Evolutionary conservation across 164 flowering plant species (phyloP).

Genomic region (Dillenia turbinata): DNA sequence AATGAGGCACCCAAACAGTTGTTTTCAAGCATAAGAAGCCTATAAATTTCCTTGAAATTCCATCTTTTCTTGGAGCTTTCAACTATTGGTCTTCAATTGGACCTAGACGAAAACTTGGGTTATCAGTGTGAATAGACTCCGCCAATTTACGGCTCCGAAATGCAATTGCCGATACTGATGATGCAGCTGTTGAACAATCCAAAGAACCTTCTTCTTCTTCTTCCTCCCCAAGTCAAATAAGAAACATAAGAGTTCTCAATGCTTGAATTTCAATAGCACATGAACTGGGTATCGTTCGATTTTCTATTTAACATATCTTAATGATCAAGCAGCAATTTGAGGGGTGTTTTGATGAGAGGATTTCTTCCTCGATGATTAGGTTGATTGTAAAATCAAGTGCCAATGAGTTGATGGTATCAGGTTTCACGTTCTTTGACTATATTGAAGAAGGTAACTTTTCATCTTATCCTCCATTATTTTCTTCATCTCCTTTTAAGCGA

Average conservation of each 20-base stretch:
- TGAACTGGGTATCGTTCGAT: too few species aligned
- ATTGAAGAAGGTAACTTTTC: slow-evolving; percentile 71
- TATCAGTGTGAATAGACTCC: too few species aligned
- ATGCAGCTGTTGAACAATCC: slow-evolving; percentile 11
- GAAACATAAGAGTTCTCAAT: too few species aligned
- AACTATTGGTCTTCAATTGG: too few species aligned
- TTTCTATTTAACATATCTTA: too few species aligned
- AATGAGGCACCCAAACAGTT: too few species aligned
- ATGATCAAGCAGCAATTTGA: slow-evolving; percentile 73
- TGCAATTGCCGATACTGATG: slow-evolving; percentile 8
- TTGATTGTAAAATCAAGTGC: slow-evolving; percentile 69
- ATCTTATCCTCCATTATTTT: not conserved
- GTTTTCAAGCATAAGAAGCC: too few species aligned
- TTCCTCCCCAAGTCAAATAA: not conserved
- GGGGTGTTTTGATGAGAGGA: slow-evolving; percentile 82
- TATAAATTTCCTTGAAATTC: too few species aligned
- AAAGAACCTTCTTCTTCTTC: not conserved
- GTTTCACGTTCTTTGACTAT: slow-evolving; percentile 88
- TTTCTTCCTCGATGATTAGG: slow-evolving; percentile 65
- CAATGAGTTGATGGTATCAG: slow-evolving; percentile 82
- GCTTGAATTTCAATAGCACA: too few species aligned
- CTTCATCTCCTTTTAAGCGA: not conserved
- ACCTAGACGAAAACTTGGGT: too few species aligned
- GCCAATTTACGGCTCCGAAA: not conserved
- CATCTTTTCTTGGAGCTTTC: too few species aligned